Percentiles rank a stretch among this genome's conserved stretches.
phyloP scores from a whole-genome alignment of 2,329 filamentous ascomycete species.

The Cordyceps tenuipes region DNA sequence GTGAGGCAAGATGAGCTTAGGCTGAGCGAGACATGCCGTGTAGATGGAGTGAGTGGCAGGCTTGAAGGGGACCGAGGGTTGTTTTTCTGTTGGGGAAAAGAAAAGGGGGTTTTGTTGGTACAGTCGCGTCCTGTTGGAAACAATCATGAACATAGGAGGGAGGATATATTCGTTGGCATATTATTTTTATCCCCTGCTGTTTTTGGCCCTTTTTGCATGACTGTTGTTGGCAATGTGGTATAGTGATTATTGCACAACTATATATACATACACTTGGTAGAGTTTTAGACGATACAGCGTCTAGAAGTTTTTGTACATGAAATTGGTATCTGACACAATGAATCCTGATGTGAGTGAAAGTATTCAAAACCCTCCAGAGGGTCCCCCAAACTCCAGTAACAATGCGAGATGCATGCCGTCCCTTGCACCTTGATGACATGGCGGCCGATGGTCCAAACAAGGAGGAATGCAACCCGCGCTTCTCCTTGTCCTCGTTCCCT shows the following conservation, averaged over 20 bases:
- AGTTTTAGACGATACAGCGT: not conserved
- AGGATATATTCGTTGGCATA: not conserved
- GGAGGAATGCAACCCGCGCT: too few relatives aligned
- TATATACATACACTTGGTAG: not conserved
- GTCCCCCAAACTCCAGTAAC: not conserved
- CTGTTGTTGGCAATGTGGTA: not conserved
- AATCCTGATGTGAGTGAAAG: not conserved
- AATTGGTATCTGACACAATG: not conserved
- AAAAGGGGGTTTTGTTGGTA: not conserved
- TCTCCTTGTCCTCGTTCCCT: too few relatives aligned
- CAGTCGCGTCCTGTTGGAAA: conserved; percentile 1
- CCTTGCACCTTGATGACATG: not conserved
- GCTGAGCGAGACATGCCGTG: not conserved
- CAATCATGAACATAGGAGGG: not conserved
- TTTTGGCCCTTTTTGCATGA: not conserved
- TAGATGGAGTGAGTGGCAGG: not conserved
- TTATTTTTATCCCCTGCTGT: not conserved
- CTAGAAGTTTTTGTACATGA: conserved; percentile 11
- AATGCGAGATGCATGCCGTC: not conserved
- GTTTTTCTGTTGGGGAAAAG: not conserved
- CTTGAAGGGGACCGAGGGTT: not conserved
- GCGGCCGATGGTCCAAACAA: not conserved
- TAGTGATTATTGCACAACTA: not conserved
- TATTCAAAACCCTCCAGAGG: not conserved
- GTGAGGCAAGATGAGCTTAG: not conserved